phyloP scores from a whole-genome alignment of 257 asterid genomes.

The Gentiana macrophylla region DNA sequence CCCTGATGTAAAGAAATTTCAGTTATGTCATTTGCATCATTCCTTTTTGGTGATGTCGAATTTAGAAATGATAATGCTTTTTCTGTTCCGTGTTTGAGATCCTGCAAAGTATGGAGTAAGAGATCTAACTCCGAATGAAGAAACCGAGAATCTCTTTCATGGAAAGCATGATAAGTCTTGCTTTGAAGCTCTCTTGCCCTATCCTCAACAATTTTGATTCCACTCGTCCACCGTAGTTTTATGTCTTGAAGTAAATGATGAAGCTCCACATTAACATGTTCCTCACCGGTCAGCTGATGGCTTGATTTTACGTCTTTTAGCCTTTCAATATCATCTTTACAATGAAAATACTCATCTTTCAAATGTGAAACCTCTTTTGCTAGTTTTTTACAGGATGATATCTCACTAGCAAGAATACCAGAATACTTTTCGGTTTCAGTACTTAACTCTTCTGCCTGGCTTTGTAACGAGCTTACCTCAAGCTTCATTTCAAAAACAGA shows the following conservation, averaged over 20 bases:
- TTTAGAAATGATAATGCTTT: slow-evolving; percentile 22
- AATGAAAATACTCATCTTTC: slow-evolving; percentile 55
- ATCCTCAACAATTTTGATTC: slow-evolving; percentile 46
- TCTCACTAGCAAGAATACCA: slow-evolving; percentile 45
- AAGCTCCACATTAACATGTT: slow-evolving; percentile 22
- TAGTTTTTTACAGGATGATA: slow-evolving; percentile 50
- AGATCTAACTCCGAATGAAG: slow-evolving; percentile 60
- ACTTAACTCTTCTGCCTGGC: slow-evolving; percentile 60
- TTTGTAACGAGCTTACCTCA: slow-evolving; percentile 71
- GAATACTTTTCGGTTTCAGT: slow-evolving; percentile 52
- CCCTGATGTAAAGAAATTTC: slow-evolving; percentile 13
- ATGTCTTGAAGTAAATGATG: slow-evolving; percentile 27
- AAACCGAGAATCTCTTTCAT: slow-evolving; percentile 42
- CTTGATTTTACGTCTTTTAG: slow-evolving; percentile 36
- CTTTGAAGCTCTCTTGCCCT: slow-evolving; percentile 56
- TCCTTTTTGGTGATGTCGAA: slow-evolving; percentile 20
- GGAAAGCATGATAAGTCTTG: slow-evolving; percentile 31
- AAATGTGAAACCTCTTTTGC: slow-evolving; percentile 51
- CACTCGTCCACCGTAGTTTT: slow-evolving; percentile 40
- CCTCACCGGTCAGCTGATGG: slow-evolving; percentile 27
- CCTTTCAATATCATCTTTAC: slow-evolving; percentile 53
- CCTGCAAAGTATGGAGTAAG: slow-evolving; percentile 39
- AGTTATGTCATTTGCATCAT: slow-evolving; percentile 25
- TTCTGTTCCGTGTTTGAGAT: slow-evolving; percentile 44
- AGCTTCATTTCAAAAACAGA: slow-evolving; percentile 63